A percentile compares a stretch with the other conserved stretches of the same genome.
Evolutionary conservation across 257 asterid genomes (phyloP).

Genomic region (Solanum virginianum): DNA sequence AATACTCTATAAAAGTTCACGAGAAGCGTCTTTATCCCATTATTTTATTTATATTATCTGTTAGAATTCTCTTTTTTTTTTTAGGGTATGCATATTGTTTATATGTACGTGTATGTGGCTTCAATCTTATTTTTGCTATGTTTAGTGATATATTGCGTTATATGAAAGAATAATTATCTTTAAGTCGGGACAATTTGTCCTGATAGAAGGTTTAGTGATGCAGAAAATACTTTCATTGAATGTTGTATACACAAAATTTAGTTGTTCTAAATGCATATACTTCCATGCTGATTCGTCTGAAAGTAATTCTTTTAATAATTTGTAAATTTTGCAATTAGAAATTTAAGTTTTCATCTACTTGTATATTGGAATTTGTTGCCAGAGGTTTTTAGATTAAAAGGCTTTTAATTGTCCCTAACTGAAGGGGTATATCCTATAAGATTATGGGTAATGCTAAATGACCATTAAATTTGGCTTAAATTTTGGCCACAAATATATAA

Average conservation of each 20-base stretch:
- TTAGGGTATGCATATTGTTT: not conserved
- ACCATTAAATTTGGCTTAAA: too few species aligned
- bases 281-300: not conserved
- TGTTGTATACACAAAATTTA: not conserved
- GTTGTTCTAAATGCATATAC: not conserved
- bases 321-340: not conserved
- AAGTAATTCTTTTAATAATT: not conserved
- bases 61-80: too few species aligned
- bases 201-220: not conserved
- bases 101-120: not conserved
- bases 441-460: too few species aligned
- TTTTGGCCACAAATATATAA: too few species aligned
- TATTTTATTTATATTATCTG: too few species aligned
- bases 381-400: not conserved
- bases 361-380: not conserved
- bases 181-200: not conserved
- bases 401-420: not conserved
- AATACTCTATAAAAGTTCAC: not conserved
- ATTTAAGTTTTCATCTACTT: not conserved
- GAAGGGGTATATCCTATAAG: not conserved
- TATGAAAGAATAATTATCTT: too few species aligned
- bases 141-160: too few species aligned
- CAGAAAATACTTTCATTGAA: not conserved
- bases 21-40: not conserved
- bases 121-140: too few species aligned